Conservation (phyloP, 2,329 filamentous ascomycete genomes). For the Myriosclerotinia scirpicola region DNA sequence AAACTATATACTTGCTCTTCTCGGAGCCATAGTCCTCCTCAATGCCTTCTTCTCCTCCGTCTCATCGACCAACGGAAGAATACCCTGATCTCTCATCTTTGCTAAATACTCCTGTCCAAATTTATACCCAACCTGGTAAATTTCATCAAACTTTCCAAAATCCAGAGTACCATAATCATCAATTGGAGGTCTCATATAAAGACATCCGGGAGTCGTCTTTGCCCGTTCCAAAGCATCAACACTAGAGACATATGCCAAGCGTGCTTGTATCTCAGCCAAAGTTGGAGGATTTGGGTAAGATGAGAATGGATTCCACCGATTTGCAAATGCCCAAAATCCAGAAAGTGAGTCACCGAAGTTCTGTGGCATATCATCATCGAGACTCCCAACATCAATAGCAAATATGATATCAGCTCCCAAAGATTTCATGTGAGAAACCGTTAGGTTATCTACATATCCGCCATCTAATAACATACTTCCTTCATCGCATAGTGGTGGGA, state of each 20-base stretch:
- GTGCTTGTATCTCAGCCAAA: constrained; percentile 90
- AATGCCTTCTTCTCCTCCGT: constrained; percentile 75
- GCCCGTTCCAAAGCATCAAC: constrained; percentile 93
- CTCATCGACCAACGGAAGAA: constrained; percentile 68
- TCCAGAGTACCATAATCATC: constrained; percentile 92
- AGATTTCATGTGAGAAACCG: constrained; percentile 94
- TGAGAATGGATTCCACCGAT: constrained; percentile 96
- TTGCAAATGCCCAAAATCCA: constrained; percentile 90
- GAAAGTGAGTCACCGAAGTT: constrained; percentile 91
- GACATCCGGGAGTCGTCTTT: constrained; percentile 84
- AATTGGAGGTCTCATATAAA: constrained; percentile 95
- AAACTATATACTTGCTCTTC: constrained; percentile 69
- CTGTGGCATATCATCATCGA: constrained; percentile 91
- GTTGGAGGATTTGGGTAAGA: constrained; percentile 88
- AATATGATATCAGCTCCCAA: constrained; percentile 93
- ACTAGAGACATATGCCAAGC: constrained; percentile 90
- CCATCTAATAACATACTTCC: constrained; percentile 96
- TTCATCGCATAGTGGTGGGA: constrained; percentile 94
- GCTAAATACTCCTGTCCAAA: constrained; percentile 81
- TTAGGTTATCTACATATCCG: constrained; percentile 95
- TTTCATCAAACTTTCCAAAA: constrained; percentile 97
- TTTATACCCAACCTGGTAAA: constrained; percentile 83
- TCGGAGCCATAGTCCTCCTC: constrained; percentile 74
- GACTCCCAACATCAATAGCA: constrained; percentile 87
- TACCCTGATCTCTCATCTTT: constrained; percentile 73